Evolutionary conservation across 805 yeast genomes (phyloP).

Genomic region (Ogataea paradorogensis): DNA sequence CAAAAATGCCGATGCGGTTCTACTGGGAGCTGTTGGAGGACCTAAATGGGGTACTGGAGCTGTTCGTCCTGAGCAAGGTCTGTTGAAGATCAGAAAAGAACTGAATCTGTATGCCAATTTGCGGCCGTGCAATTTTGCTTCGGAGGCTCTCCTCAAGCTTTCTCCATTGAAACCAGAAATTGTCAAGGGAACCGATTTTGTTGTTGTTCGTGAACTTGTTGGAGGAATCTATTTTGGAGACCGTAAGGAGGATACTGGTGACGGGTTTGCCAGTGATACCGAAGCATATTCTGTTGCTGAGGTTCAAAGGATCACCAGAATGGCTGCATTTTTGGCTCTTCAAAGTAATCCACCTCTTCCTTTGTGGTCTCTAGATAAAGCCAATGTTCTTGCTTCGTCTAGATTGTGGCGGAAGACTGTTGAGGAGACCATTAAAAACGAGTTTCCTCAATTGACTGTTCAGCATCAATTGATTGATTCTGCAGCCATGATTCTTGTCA

Average conservation of each 20-base stretch:
- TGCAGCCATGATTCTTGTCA: slow-evolving; percentile 96
- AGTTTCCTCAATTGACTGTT: slow-evolving; percentile 83
- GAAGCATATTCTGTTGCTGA: slow-evolving; percentile 90
- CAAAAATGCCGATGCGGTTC: slow-evolving; percentile 87
- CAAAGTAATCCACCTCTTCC: slow-evolving; percentile 94
- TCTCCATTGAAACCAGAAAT: slow-evolving; percentile 85
- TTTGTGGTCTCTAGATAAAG: slow-evolving; percentile 95
- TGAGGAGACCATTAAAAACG: slow-evolving; percentile 75
- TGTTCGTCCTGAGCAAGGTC: slow-evolving; percentile 97
- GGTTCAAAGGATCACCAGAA: slow-evolving; percentile 92
- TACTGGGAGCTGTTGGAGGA: slow-evolving; percentile 98
- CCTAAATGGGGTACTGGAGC: slow-evolving; percentile 98
- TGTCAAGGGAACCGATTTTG: slow-evolving; percentile 87
- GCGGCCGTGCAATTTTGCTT: slow-evolving; percentile 93
- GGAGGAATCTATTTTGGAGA: slow-evolving; percentile 99
- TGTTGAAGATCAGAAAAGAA: slow-evolving; percentile 90
- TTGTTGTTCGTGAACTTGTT: slow-evolving; percentile 92
- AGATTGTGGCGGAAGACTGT: slow-evolving; percentile 96
- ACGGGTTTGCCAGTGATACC: slow-evolving; percentile 87
- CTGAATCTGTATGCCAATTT: slow-evolving; percentile 91
- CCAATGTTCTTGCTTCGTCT: slow-evolving; percentile 94
- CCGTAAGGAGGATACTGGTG: slow-evolving; percentile 86
- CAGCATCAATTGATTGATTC: slow-evolving; percentile 97
- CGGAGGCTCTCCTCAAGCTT: slow-evolving; percentile 76
- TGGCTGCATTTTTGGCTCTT: slow-evolving; percentile 96